Percentiles rank a stretch among this genome's conserved stretches.
phyloP scores from a whole-genome alignment of 1,284 basidiomycete species.

The Phaffia rhodozyma region DNA sequence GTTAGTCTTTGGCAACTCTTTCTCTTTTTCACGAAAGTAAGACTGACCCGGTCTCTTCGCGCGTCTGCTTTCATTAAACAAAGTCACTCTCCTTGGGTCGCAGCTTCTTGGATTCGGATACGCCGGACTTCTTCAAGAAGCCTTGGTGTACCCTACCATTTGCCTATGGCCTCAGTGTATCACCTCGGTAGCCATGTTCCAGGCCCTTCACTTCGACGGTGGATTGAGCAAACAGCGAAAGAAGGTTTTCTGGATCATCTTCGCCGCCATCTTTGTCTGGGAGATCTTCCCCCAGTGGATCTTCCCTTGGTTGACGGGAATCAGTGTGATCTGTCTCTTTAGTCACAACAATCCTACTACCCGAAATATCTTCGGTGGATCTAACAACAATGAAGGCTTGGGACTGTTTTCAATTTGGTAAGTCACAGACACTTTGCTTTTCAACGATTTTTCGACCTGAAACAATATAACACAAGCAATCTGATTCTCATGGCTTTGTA shows the following conservation, averaged over 20 bases:
- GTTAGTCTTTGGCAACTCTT: too few species aligned
- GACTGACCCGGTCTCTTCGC: too few species aligned
- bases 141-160: conserved; percentile 42
- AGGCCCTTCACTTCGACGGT: conserved; percentile 20
- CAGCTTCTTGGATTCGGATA: conserved; percentile 21
- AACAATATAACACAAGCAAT: too few species aligned
- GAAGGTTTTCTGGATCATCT: conserved; percentile 26
- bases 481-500: too few species aligned
- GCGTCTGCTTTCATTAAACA: too few species aligned
- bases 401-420: conserved; percentile 40
- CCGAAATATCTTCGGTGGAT: conserved; percentile 53
- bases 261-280: conserved; percentile 22
- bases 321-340: conserved; percentile 48
- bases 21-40: too few species aligned
- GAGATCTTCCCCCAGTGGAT: conserved; percentile 40
- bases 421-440: conserved; percentile 51
- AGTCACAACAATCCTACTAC: conserved; percentile 44
- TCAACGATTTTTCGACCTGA: conserved; percentile 18
- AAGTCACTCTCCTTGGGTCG: conserved; percentile 19
- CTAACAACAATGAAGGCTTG: conserved; percentile 51
- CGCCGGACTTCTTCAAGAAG: conserved; percentile 19
- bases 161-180: conserved; percentile 56
- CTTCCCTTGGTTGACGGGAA: conserved; percentile 36
- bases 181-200: conserved; percentile 39
- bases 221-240: conserved; percentile 23